Conservation (phyloP, 768 basidiomycete genomes). For the Strobilomyces confusus region DNA sequence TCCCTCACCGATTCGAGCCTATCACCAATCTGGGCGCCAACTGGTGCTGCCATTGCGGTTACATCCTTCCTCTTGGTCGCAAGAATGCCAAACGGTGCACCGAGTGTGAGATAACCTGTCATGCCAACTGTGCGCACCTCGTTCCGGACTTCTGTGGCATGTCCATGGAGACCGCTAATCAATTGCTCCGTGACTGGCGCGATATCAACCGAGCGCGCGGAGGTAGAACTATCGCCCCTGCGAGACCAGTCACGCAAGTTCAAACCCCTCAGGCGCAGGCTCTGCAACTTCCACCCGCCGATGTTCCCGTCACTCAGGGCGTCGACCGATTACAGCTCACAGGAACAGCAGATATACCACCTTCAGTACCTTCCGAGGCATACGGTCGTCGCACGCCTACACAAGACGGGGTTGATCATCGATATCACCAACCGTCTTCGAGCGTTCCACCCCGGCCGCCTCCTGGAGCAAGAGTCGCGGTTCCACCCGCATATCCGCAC, state of each 20-base stretch:
- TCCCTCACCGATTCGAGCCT: slow-evolving; percentile 96
- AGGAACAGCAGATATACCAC: slow-evolving; percentile 35
- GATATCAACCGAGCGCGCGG: slow-evolving; percentile 79
- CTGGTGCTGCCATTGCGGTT: slow-evolving; percentile 99
- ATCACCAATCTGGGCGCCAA: slow-evolving; percentile 96
- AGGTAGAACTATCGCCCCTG: slow-evolving; percentile 33
- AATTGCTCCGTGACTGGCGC: slow-evolving; percentile 83
- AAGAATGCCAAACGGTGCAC: slow-evolving; percentile 96
- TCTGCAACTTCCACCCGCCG: slow-evolving; percentile 31
- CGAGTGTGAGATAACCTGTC: slow-evolving; percentile 95
- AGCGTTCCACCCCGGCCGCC: slow-evolving; percentile 33
- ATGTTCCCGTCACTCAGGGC: slow-evolving; percentile 31
- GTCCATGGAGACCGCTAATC: slow-evolving; percentile 99
- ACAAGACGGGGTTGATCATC: slow-evolving; percentile 38
- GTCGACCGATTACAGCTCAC: slow-evolving; percentile 48
- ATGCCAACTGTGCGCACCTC: slow-evolving; percentile 95
- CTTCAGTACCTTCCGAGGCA: slow-evolving; percentile 20
- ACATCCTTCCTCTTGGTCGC: slow-evolving; percentile 93
- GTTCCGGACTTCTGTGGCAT: slow-evolving; percentile 99
- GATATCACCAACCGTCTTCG: slow-evolving; percentile 36
- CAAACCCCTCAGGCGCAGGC: slow-evolving; percentile 30
- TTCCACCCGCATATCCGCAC: slow-evolving; percentile 33
- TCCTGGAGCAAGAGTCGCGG: slow-evolving; percentile 37
- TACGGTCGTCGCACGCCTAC: slow-evolving; percentile 25
- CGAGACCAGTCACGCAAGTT: slow-evolving; percentile 36